Evolutionary conservation across 805 yeast species (phyloP).

Genomic region (Huiozyma sinensis): DNA sequence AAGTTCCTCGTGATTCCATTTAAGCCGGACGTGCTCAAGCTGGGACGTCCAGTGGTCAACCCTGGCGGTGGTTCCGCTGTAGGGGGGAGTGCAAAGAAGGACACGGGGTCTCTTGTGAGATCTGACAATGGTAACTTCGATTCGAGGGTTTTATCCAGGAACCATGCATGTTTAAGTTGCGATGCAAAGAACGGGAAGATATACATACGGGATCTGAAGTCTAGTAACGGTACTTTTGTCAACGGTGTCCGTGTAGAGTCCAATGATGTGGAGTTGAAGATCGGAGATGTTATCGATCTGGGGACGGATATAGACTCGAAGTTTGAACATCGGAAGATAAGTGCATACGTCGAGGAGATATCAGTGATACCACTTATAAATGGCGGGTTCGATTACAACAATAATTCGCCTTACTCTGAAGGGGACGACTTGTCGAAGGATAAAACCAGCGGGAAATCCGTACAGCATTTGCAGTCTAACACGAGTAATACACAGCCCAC

Average conservation of each 20-base stretch:
- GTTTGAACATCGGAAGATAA: constrained; percentile 70
- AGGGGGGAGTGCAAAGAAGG: constrained; percentile 4
- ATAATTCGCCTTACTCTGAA: not conserved
- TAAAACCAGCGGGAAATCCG: not conserved
- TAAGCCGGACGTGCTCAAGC: constrained; percentile 69
- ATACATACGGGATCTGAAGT: constrained; percentile 74
- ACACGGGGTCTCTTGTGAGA: constrained; percentile 32
- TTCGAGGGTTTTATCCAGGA: constrained; percentile 82
- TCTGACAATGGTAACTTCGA: constrained; percentile 88
- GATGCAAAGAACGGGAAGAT: constrained; percentile 54
- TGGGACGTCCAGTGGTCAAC: constrained; percentile 74
- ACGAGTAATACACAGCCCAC: not conserved
- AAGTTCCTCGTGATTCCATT: constrained; percentile 74
- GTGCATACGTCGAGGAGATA: constrained; percentile 71
- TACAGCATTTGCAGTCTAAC: not conserved
- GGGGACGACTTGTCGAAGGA: not conserved
- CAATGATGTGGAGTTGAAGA: constrained; percentile 48
- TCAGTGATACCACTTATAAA: constrained; percentile 36
- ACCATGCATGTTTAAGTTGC: constrained; percentile 84
- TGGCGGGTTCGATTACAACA: constrained; percentile 8
- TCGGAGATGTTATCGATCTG: constrained; percentile 82
- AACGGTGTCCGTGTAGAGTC: constrained; percentile 58
- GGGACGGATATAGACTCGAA: constrained; percentile 77
- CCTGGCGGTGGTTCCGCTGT: constrained; percentile 5
- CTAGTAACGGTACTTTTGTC: constrained; percentile 90